Conservation (phyloP, 2,329 filamentous ascomycete species). For the Helotiales sp. region DNA sequence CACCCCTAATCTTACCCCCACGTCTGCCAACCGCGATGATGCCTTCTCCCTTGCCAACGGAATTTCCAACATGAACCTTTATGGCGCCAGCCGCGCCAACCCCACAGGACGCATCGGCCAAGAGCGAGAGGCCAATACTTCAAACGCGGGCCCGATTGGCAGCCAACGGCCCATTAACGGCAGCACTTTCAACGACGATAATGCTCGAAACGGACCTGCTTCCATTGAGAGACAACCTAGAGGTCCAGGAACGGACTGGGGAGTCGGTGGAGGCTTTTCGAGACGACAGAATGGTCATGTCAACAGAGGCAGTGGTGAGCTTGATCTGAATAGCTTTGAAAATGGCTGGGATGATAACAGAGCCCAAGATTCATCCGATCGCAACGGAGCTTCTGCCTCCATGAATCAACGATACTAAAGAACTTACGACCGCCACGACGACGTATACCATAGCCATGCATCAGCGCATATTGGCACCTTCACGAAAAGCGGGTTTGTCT, state of each 20-base stretch:
- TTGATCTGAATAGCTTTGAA: conserved; percentile 27
- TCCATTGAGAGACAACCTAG: conserved; percentile 61
- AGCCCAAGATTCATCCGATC: conserved; percentile 34
- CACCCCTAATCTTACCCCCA: conserved; percentile 70
- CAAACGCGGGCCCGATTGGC: conserved; percentile 58
- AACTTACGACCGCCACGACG: conserved; percentile 27
- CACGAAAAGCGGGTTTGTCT: conserved; percentile 21
- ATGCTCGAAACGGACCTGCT: conserved; percentile 29
- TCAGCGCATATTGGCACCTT: conserved; percentile 16
- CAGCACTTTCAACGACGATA: conserved; percentile 26
- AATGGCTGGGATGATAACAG: conserved; percentile 32
- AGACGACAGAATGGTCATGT: conserved; percentile 62
- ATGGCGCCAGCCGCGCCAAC: conserved; percentile 37
- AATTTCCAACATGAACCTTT: conserved; percentile 58
- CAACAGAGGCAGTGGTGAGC: conserved; percentile 57
- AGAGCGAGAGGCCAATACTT: conserved; percentile 44
- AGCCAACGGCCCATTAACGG: conserved; percentile 58
- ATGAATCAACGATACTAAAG: conserved; percentile 28
- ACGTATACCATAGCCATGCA: conserved; percentile 25
- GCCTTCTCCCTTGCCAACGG: conserved; percentile 43
- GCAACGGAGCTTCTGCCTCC: conserved; percentile 22
- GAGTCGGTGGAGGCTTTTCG: conserved; percentile 52
- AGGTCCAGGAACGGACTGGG: conserved; percentile 57
- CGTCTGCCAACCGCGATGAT: conserved; percentile 58
- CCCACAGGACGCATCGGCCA: conserved; percentile 47